Percentiles rank a stretch among this genome's conserved stretches.
Conservation (phyloP, 768 basidiomycete genomes). For the Amanita molliuscula region DNA sequence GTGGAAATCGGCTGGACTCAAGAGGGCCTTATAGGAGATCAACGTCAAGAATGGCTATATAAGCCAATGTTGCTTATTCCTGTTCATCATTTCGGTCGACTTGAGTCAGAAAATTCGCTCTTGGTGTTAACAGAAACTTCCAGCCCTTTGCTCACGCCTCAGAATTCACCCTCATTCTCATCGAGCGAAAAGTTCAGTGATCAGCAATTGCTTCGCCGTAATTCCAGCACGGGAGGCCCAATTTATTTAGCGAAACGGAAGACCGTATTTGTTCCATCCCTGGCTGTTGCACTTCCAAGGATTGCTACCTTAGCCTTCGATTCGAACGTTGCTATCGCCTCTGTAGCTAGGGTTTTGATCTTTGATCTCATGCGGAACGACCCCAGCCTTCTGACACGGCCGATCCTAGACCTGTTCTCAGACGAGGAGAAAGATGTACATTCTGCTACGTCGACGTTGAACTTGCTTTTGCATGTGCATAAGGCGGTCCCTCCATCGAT, state of each 20-base stretch:
- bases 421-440: constrained; percentile 37
- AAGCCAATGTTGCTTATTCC: constrained; percentile 63
- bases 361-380: constrained; percentile 69
- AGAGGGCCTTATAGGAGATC: constrained; percentile 44
- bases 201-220: constrained; percentile 40
- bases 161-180: constrained; percentile 14
- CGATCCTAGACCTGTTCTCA: constrained; percentile 48
- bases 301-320: constrained; percentile 46
- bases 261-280: constrained; percentile 54
- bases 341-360: constrained; percentile 43
- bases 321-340: constrained; percentile 40
- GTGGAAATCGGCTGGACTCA: constrained; percentile 70
- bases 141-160: constrained; percentile 23
- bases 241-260: constrained; percentile 41
- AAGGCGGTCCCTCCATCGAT: constrained; percentile 49
- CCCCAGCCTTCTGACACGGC: constrained; percentile 52
- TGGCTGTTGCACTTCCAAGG: constrained; percentile 43
- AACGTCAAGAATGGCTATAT: constrained; percentile 44
- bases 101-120: constrained; percentile 22
- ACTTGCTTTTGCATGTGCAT: constrained; percentile 48
- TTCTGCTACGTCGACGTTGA: constrained; percentile 39
- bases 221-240: constrained; percentile 42
- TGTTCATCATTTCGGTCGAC: constrained; percentile 39
- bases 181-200: constrained; percentile 8
- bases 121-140: constrained; percentile 21